Base-by-base conservation (phyloP, 306 rosid genomes). In the Cucumis hystrix region DNA sequence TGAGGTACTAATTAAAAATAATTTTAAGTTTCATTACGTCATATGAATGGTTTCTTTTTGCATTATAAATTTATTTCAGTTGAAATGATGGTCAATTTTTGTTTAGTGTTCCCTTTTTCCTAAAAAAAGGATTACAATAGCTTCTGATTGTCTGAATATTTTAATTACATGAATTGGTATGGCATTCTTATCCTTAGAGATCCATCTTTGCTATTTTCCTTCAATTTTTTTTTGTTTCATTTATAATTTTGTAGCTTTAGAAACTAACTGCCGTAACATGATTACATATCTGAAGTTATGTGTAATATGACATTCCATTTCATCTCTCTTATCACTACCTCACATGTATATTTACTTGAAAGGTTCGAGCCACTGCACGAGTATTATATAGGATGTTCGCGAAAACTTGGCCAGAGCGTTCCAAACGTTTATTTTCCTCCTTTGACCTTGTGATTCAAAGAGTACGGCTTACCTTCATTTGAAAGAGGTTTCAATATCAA, bases 381-480 rank as follows among this genome's bases (percentile, higher is more conserved):
- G 88, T 92, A 95, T 89, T 97, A 81, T 96, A 92, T 84, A 88
- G 99, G 87, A 88, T 96, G 96, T 96, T 88, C 72, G 87, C 98
- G 62, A 96, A 96, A 88, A 92, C 99, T 55, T 96, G 99, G 99
- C 98, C 98, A 12, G 99, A 96, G 74, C 97, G 94, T 71, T 91
- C 97, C 52, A 80, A 91, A 39, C 96, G 91, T 37, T 77, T 96
- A 80, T 92, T 96, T 88, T 92, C 88, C 12, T 88, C 89, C 52
- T 92, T 96, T 85, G 99, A 96, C 79, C 91, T 90, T 45, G 96
- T 89, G 80, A 96, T 96, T 85, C 99, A 96, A 84, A 89, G 99
- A 97, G 99, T 96, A 91, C 72, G 23, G 33, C 13, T 45, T 75
- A 67, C 25, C 58, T 74, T 81, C 73, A 72, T 74, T 62, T 62